phyloP scores from a whole-genome alignment of 23 red algal genomes.

The Gracilaria gracilis region DNA sequence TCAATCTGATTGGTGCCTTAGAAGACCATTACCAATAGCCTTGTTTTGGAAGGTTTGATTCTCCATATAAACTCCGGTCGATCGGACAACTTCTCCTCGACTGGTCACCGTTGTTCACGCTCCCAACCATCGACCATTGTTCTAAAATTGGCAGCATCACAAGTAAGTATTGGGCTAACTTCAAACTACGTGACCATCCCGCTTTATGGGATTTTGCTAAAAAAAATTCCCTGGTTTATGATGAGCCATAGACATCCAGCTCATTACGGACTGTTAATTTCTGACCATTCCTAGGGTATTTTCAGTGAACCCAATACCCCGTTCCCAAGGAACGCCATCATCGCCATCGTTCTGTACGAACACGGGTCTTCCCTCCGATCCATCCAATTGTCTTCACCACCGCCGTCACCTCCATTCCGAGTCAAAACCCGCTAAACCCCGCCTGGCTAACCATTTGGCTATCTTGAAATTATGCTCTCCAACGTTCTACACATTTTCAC shows the following conservation, averaged over 20 bases:
- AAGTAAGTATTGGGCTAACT: background rate
- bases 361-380: conserved; percentile 12
- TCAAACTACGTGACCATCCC: background rate
- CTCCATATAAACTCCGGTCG: background rate
- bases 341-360: conserved; percentile 5
- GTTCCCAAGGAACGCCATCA: background rate
- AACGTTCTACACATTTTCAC: background rate
- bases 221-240: background rate
- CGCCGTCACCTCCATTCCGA: background rate
- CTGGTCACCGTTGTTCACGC: background rate
- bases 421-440: background rate
- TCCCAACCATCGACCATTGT: background rate
- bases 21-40: background rate
- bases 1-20: background rate
- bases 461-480: no score
- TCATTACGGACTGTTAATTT: conserved; percentile 12
- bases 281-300: background rate
- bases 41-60: background rate
- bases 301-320: background rate
- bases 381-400: background rate
- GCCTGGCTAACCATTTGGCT: background rate
- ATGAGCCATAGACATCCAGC: conserved; percentile 13
- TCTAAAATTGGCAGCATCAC: background rate
- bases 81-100: background rate
- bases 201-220: conserved; percentile 9